phyloP scores from a whole-genome alignment of 108 stramenopile species.

The Nitzschia sp. region DNA sequence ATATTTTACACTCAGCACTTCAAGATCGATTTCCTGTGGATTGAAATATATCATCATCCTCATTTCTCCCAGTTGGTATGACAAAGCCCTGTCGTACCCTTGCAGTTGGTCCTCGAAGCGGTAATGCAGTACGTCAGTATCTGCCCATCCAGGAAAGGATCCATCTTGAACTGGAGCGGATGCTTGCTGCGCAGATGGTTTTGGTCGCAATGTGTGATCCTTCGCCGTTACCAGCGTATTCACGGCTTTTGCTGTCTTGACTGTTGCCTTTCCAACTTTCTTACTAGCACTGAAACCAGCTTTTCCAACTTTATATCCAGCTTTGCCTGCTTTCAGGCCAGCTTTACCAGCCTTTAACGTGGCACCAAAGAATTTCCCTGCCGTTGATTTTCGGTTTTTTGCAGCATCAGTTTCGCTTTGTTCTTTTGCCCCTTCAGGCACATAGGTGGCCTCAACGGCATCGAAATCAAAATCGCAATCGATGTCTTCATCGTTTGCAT shows the following conservation, averaged over 20 bases:
- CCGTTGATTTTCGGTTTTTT: slow-evolving; percentile 2
- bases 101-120: slow-evolving; percentile 40
- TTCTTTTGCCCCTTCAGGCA: background rate
- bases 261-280: slow-evolving; percentile 1
- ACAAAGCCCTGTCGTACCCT: slow-evolving; percentile 38
- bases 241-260: slow-evolving; percentile 14
- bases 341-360: slow-evolving; percentile 16
- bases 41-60: slow-evolving; percentile 52
- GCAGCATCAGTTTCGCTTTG: background rate
- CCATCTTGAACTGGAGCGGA: slow-evolving; percentile 11
- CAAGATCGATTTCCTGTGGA: slow-evolving; percentile 16
- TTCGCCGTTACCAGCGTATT: slow-evolving; percentile 19
- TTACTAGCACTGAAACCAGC: background rate
- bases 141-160: slow-evolving; percentile 24
- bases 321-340: background rate
- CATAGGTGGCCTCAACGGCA: slow-evolving; percentile 4
- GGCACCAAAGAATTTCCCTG: slow-evolving; percentile 13
- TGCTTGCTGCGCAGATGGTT: slow-evolving; percentile 7
- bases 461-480: background rate
- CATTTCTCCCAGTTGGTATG: slow-evolving; percentile 67
- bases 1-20: slow-evolving; percentile 33
- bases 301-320: slow-evolving; percentile 13
- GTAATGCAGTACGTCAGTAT: slow-evolving; percentile 35
- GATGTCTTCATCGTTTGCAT: background rate
- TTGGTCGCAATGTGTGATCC: slow-evolving; percentile 22